These are phyloP conservation scores for Chaetomium cochliodes DNA, from an alignment of 495 filamentous ascomycete genomes.

Conservation along the genomic window DNA sequence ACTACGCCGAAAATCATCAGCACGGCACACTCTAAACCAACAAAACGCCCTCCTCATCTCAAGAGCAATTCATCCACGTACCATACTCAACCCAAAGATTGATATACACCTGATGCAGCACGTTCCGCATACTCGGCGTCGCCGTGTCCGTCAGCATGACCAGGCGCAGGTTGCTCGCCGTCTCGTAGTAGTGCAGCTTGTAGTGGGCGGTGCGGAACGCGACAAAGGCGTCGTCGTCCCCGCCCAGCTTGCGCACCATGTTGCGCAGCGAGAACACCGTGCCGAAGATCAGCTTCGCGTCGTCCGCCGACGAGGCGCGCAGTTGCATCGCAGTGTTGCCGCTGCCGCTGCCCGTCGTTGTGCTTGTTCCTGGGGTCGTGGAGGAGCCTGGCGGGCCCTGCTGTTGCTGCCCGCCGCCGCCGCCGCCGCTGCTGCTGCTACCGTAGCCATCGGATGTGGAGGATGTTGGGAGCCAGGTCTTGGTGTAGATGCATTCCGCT, in stretches of 20 bases:
- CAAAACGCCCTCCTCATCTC: too few relatives aligned
- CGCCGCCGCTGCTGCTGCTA: slow-evolving; percentile 26
- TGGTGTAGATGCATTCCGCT: slow-evolving; percentile 97
- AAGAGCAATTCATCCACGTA: slow-evolving; percentile 40
- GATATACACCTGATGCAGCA: slow-evolving; percentile 96
- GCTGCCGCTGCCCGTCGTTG: too few relatives aligned
- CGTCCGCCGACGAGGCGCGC: slow-evolving; percentile 64
- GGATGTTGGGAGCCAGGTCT: slow-evolving; percentile 48
- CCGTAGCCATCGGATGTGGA: slow-evolving; percentile 29
- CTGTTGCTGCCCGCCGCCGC: too few relatives aligned
- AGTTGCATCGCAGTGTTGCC: slow-evolving; percentile 1
- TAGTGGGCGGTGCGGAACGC: slow-evolving; percentile 88
- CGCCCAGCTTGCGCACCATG: slow-evolving; percentile 93
- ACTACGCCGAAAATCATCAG: slow-evolving; percentile 49
- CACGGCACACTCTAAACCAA: too few relatives aligned
- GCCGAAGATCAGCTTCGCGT: slow-evolving; percentile 96
- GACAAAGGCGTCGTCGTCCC: slow-evolving; percentile 88
- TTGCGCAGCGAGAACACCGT: slow-evolving; percentile 94
- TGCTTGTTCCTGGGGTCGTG: slow-evolving; percentile 27
- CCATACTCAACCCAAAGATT: slow-evolving; percentile 96
- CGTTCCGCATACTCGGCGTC: slow-evolving; percentile 84
- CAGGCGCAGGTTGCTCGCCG: slow-evolving; percentile 89
- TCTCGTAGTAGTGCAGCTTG: slow-evolving; percentile 99
- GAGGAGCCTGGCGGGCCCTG: too few relatives aligned
- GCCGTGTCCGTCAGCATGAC: slow-evolving; percentile 94